Evolutionary conservation across 208 protist genomes (phyloP).

Genomic region (Trypanosoma rangeli): DNA sequence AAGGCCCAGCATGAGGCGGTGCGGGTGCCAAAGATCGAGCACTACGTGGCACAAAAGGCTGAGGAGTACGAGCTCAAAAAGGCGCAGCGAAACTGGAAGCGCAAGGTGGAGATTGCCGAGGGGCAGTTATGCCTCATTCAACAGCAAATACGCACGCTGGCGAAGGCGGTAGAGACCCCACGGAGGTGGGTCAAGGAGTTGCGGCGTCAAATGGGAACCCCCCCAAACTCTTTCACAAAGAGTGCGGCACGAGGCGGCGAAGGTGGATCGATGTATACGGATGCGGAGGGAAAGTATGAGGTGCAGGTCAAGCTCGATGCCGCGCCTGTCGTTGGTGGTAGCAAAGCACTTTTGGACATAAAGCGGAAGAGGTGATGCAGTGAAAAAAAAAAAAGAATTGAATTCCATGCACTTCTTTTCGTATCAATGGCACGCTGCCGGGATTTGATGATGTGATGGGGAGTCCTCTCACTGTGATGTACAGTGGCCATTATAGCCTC

Average conservation of each 20-base stretch:
- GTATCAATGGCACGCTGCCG: neutral
- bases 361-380: constrained; percentile 23
- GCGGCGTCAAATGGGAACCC: constrained; percentile 1
- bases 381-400: neutral
- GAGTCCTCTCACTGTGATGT: neutral
- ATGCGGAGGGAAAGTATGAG: constrained; percentile 8
- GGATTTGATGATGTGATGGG: neutral
- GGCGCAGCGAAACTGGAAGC: constrained; percentile 82
- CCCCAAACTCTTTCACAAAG: neutral
- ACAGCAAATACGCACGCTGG: constrained; percentile 53
- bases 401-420: neutral
- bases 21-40: constrained; percentile 92
- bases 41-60: constrained; percentile 94
- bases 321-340: constrained; percentile 22
- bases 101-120: constrained; percentile 93
- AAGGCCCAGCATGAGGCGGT: constrained; percentile 85
- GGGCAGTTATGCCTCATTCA: constrained; percentile 66
- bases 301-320: neutral
- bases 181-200: constrained; percentile 25
- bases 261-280: neutral
- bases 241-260: neutral
- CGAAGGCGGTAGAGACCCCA: constrained; percentile 11
- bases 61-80: constrained; percentile 90
- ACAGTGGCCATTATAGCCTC: neutral
- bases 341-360: constrained; percentile 26